A percentile compares a stretch with the other conserved stretches of the same genome.
Conservation (phyloP, 2,329 filamentous ascomycete genomes). For the Tolypocladium tundrense region DNA sequence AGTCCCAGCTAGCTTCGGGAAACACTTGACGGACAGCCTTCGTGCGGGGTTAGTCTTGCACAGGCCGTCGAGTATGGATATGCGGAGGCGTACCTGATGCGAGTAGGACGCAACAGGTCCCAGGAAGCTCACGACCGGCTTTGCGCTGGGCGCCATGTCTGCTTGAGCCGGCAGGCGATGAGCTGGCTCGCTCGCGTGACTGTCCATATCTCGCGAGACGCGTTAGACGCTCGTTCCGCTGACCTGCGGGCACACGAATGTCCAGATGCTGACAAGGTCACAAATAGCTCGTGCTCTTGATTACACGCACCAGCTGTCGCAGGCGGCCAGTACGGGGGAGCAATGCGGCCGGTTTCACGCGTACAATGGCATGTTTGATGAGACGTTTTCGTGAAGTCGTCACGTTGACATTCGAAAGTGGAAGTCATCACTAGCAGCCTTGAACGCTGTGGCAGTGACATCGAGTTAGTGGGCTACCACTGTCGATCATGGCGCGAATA, state of each 20-base stretch:
- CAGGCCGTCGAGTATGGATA: background rate
- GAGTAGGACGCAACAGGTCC: conserved; percentile 39
- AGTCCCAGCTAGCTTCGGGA: conserved; percentile 33
- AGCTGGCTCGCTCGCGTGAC: background rate
- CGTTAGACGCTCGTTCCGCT: background rate
- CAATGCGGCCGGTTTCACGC: background rate
- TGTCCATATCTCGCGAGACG: background rate
- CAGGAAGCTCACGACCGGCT: conserved; percentile 37
- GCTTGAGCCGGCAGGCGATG: background rate
- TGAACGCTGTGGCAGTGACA: background rate
- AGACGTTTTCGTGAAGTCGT: background rate
- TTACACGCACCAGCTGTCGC: background rate
- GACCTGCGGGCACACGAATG: background rate
- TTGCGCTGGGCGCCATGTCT: conserved; percentile 16
- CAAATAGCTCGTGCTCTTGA: background rate
- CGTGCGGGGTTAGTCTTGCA: conserved; percentile 5
- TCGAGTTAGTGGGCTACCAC: background rate
- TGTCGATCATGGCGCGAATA: background rate
- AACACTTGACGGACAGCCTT: conserved; percentile 39
- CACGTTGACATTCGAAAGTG: background rate
- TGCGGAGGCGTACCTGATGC: conserved; percentile 32
- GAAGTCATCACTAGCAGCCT: background rate
- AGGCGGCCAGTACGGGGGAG: background rate
- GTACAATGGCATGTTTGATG: background rate
- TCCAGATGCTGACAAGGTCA: background rate